Base-by-base conservation (phyloP, 225 moss, liverwort and hornwort genomes). In the Asterella californica region DNA sequence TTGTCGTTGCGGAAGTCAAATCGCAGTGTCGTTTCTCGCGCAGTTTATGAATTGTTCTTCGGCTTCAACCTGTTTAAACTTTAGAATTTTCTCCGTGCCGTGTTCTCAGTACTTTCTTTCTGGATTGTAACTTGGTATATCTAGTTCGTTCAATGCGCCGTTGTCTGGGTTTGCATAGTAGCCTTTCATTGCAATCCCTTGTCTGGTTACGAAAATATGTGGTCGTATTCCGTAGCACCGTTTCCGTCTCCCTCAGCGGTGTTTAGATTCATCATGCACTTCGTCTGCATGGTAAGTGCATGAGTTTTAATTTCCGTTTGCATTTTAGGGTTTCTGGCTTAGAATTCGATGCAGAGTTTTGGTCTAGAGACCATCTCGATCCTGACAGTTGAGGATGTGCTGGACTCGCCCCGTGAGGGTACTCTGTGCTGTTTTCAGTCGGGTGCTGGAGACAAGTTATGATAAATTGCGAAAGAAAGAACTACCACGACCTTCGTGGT, bases 211-310 rank as follows among this genome's bases (percentile, higher is more conserved):
- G 53, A 75, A 72, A 59, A 22, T 59, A 86, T 86, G 86, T 81
- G 83, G n/a, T 83, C 86, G 86, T 81, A 45, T 79, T 37, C 78
- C 81, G 62, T 83, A 78, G 86, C 86, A 83, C 75, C 86, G 83
- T 60, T 24, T 83, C 6, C 77, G 79, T 60, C 74, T 83, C n/a
- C 75, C 83, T 25, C 79, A 79, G 57, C 53, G 24, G 25, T 81
- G 70, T 60, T 46, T 76, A 29, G 33, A 47, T 34, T 66, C 79
- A 25, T 71, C 79, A 49, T 59, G 67, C 29, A 70, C 61, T 18
- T 42, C 46, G 21, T 36, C 34, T 68, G 45, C 5, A 48, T 36
- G n/a, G 84, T 77, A 64, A 76, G 80, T 72, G 54, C 19, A 19
- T 2, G 67, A 17, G 3, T 46, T 32, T 25, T n/a, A n/a, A 8